Evolutionary conservation across 805 yeast species (phyloP), one percentile per base, ranked within the genome.

Genomic region (Candida hungchunana): DNA sequence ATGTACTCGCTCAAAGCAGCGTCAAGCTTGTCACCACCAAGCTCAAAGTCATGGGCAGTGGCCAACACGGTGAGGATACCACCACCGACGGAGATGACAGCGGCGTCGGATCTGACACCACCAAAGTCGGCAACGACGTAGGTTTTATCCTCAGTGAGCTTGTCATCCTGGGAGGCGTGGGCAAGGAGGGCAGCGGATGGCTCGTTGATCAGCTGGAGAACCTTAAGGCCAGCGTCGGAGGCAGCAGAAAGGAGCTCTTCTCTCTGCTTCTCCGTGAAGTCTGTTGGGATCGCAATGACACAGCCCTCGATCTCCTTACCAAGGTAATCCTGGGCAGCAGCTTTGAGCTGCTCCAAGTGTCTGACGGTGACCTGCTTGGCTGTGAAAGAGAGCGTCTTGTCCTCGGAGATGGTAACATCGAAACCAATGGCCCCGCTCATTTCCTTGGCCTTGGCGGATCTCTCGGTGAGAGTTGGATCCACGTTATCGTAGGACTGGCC

Each of bases 81-180:
- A 46, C 96, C 96, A 69, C 97, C 80, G 36, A 82, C 84, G 26
- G 97, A 79, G 53, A 93, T 69, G 34, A 93, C 89, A 41, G 97
- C 96, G 44, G 89, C 96, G 59, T 93, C 97, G 27, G 95, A 81
- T 66, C 97, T 77, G 51, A 88, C 73, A 58, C 96, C 97, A 61
- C 98, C 98, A 55, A 93, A 85, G 64, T 93, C 98, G 37, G 95
- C 94, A 50, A 93, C 96, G 32, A 87, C 94, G 55, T 80, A 80
- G 42, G 85, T 63, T 69, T 82, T 82, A 64, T 87, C 95, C 48
- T 76, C 64, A 37, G 45, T 40, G 22, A 57, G 43, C 33, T 53
- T 49, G 38, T 53, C 47, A 27, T 63, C 73, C 37, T 69, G 60
- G 24, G 66, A 55, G 26, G 74, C 64, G 57, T 89, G 90, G 5